These are phyloP conservation scores for Purpureocillium takamizusanense DNA, from an alignment of 2,329 filamentous ascomycete species.

Conservation along the genomic window DNA sequence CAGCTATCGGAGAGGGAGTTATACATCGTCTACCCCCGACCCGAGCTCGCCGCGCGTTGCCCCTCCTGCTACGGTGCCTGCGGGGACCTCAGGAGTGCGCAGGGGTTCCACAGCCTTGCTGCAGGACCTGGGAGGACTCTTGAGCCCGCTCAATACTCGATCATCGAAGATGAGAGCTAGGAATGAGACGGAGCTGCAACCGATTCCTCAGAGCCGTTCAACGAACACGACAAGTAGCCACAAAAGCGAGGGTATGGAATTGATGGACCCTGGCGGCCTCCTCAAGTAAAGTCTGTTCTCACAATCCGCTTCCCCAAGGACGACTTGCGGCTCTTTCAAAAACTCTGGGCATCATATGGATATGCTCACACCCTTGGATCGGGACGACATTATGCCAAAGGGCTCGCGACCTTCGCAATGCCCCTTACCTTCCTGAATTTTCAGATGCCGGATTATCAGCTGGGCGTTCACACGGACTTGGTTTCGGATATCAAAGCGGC, in stretches of 20 bases:
- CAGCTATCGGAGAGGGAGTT: constrained; percentile 30
- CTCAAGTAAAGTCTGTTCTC: constrained; percentile 19
- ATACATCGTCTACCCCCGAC: constrained; percentile 30
- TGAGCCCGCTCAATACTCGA: constrained; percentile 31
- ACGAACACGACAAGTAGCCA: constrained; percentile 22
- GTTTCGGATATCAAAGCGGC: too few relatives aligned
- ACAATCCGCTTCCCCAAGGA: not conserved
- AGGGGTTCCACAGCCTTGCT: constrained; percentile 49
- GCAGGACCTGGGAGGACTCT: constrained; percentile 47
- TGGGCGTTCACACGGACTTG: not conserved
- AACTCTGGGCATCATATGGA: too few relatives aligned
- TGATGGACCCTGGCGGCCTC: constrained; percentile 31
- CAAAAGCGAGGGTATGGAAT: constrained; percentile 20
- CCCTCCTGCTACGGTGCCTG: constrained; percentile 35
- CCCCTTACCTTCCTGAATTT: not conserved
- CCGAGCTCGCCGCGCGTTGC: constrained; percentile 23
- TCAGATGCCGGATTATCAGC: not conserved
- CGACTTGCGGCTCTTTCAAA: too few relatives aligned
- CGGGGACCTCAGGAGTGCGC: constrained; percentile 34
- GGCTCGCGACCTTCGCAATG: too few relatives aligned
- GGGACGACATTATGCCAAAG: too few relatives aligned
- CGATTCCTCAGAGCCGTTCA: constrained; percentile 32
- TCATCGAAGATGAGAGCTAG: constrained; percentile 20
- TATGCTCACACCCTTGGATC: too few relatives aligned
- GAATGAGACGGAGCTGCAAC: constrained; percentile 33